A percentile compares a stretch with the other conserved stretches of the same genome.
Evolutionary conservation across 345 rosid species (phyloP).

Genomic region (Populus ilicifolia): DNA sequence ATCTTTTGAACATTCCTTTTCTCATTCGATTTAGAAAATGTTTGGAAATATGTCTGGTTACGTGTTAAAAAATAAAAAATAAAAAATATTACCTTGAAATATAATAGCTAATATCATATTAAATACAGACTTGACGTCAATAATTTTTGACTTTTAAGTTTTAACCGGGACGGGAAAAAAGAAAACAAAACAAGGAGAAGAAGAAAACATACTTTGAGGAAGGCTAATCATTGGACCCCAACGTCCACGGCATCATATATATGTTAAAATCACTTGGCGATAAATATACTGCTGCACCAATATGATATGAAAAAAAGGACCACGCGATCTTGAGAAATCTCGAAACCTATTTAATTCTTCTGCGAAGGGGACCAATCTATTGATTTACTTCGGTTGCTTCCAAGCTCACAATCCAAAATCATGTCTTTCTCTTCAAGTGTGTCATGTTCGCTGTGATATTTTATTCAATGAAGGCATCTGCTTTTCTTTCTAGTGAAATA

Average conservation of each 20-base stretch:
- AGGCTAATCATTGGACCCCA: slow-evolving; percentile 23
- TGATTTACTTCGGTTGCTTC: slow-evolving; percentile 7
- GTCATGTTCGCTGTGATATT: neutral
- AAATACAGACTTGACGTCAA: too few relatives aligned
- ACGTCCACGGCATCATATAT: neutral
- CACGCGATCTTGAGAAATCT: slow-evolving; percentile 36
- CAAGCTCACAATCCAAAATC: slow-evolving; percentile 2
- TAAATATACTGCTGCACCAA: neutral
- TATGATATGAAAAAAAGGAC: slow-evolving; percentile 22
- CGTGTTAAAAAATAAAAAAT: too few relatives aligned
- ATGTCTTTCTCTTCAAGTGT: neutral
- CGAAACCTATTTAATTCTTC: slow-evolving; percentile 15
- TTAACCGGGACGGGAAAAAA: too few relatives aligned
- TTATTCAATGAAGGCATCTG: neutral
- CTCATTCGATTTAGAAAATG: too few relatives aligned
- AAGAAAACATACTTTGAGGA: neutral
- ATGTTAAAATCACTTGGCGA: slow-evolving; percentile 12
- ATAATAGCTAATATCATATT: too few relatives aligned
- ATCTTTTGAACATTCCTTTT: too few relatives aligned
- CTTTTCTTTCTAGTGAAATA: neutral
- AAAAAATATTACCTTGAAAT: too few relatives aligned
- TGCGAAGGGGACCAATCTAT: slow-evolving; percentile 18
- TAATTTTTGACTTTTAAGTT: too few relatives aligned
- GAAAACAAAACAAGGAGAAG: too few relatives aligned
- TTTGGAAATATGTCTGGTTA: too few relatives aligned